Conservation (phyloP, 108 stramenopile species). For the Nitzschia sp. region DNA sequence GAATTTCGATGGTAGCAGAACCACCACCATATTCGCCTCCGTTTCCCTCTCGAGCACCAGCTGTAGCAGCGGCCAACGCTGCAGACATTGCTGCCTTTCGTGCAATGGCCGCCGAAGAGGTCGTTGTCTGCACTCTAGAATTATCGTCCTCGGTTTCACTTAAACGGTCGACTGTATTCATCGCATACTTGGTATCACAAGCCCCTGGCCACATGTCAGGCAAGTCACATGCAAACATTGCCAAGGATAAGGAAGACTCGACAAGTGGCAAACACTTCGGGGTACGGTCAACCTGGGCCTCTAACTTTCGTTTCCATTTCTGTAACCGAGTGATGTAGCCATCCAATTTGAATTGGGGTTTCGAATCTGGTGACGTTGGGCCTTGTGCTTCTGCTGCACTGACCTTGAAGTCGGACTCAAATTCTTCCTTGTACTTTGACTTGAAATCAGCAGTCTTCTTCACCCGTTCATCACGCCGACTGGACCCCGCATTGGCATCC, state of each 20-base stretch:
- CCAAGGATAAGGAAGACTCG: constrained; percentile 66
- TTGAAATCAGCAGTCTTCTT: constrained; percentile 77
- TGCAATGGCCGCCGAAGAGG: constrained; percentile 61
- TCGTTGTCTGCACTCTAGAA: constrained; percentile 24
- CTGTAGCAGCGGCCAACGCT: constrained; percentile 54
- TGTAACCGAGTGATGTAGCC: constrained; percentile 57
- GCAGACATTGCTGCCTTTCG: constrained; percentile 68
- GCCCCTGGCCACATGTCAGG: constrained; percentile 83
- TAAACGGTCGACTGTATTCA: constrained; percentile 31
- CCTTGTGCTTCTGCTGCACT: constrained; percentile 15
- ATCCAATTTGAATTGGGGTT: constrained; percentile 43
- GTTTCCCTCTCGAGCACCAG: constrained; percentile 64
- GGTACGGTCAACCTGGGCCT: constrained; percentile 58
- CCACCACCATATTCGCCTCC: constrained; percentile 81
- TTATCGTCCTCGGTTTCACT: constrained; percentile 21
- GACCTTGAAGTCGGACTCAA: constrained; percentile 66
- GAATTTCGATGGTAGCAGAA: constrained; percentile 79
- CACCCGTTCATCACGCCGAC: constrained; percentile 49
- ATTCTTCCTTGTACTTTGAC: constrained; percentile 54
- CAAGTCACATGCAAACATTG: constrained; percentile 58
- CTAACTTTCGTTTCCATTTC: constrained; percentile 71
- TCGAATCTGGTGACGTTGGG: neutral
- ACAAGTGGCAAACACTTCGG: constrained; percentile 54
- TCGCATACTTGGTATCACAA: constrained; percentile 44
- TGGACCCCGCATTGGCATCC: constrained; percentile 29